Evolutionary conservation across 2,329 filamentous ascomycete species (phyloP).

Genomic region (Diaporthe velutina): DNA sequence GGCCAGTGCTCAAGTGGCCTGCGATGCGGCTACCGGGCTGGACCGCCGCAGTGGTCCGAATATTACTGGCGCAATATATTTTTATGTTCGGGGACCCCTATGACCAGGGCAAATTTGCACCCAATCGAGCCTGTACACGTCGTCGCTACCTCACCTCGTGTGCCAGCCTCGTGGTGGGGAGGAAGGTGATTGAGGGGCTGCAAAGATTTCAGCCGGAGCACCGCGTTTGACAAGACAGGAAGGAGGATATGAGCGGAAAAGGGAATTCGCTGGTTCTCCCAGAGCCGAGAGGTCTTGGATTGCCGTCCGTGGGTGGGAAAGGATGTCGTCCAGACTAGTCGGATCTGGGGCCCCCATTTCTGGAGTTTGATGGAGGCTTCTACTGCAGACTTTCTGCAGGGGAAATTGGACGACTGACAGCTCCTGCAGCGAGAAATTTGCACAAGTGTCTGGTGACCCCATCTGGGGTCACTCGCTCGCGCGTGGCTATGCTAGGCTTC

Average conservation of each 20-base stretch:
- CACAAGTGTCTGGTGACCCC: constrained; percentile 20
- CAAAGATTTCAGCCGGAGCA: constrained; percentile 26
- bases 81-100: background rate
- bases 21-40: constrained; percentile 16
- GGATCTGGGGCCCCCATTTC: constrained; percentile 21
- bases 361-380: constrained; percentile 37
- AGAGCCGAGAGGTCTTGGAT: constrained; percentile 26
- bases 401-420: constrained; percentile 38
- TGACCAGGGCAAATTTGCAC: constrained; percentile 15
- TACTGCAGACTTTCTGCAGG: constrained; percentile 40
- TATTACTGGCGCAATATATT: constrained; percentile 3
- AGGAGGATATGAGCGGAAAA: constrained; percentile 14
- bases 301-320: background rate
- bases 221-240: constrained; percentile 28
- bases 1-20: constrained; percentile 5
- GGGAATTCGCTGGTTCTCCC: constrained; percentile 5
- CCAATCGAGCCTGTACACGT: constrained; percentile 33
- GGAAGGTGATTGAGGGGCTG: constrained; percentile 17
- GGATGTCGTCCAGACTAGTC: constrained; percentile 23
- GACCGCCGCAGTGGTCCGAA: background rate
- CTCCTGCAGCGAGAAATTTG: constrained; percentile 37
- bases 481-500: constrained; percentile 28
- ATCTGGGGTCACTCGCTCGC: constrained; percentile 16
- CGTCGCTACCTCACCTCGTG: constrained; percentile 17
- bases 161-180: constrained; percentile 21